Evolutionary conservation across 352 stramenopile genomes (phyloP), one percentile per base, ranked within the genome.

Genomic region (Phytophthora uliginosa): DNA sequence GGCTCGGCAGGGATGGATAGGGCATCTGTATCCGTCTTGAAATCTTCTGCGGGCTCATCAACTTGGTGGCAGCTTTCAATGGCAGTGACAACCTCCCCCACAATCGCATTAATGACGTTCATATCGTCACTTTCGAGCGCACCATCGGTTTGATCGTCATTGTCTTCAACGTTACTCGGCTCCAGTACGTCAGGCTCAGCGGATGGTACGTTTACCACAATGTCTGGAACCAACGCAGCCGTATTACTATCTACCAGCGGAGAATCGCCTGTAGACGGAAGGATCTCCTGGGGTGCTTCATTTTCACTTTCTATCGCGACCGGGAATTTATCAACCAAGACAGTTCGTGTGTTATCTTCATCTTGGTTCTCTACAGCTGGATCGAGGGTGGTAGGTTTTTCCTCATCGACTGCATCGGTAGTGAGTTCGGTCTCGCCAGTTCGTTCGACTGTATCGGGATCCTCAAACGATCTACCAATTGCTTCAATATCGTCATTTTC

Each of bases 11-110:
- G 47, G 47, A 28, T 15, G 20, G 20, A 28, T 13, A 18, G 10
- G 4, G 17, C 47, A 26, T 18, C 20, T 22, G 15, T 20, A 7
- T 18, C 17, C 17, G 40, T 20, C 2, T 20, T 48, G 40, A 8
- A 26, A 53, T 53, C n/a, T 12, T 28, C 47, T 57, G 9, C 47
- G 20, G 20, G 47, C 7, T 26, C 33, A 33, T 71, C 55, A 13
- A 59, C 7, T 33, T 33, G 7, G 34, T 60, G 12, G 64, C n/a
- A 54, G 24, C 10, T 67, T 54, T 67, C 60, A 67, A 66, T 66
- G 22, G 18, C 22, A 50, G 28, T n/a, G 34, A 71, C 26, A 38
- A 71, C 55, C 24, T 28, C n/a, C 34, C n/a, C 36, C 22, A 71
- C 1, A 38, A 66, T 50, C 1, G 24, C 26, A n/a, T 45, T 24